These are phyloP conservation scores for Pseudozyma thailandica DNA, from an alignment of 1,284 basidiomycete genomes.

Conservation along the genomic window DNA sequence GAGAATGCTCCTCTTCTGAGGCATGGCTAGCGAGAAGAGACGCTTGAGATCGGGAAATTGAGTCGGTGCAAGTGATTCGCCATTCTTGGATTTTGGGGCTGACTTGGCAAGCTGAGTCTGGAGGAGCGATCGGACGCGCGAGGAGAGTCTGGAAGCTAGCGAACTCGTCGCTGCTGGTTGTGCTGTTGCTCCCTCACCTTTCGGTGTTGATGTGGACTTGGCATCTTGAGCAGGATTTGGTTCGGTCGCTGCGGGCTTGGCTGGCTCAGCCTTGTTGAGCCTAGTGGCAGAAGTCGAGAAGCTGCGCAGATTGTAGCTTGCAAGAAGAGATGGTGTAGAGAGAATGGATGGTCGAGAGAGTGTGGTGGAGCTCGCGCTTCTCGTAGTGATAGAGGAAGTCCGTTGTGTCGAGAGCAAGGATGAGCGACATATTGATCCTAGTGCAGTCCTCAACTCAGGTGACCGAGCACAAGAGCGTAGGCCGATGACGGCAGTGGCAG, in stretches of 20 bases:
- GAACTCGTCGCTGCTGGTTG: constrained; percentile 7
- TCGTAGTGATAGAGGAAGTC: background rate
- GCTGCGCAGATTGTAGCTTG: background rate
- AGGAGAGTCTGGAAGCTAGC: constrained; percentile 20
- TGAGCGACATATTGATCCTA: constrained; percentile 18
- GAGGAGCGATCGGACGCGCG: constrained; percentile 19
- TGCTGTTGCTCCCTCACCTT: background rate
- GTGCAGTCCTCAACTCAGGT: constrained; percentile 9
- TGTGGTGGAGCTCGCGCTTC: background rate
- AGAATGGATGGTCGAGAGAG: background rate
- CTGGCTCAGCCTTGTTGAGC: constrained; percentile 13
- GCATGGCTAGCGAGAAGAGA: constrained; percentile 61
- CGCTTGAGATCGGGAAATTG: constrained; percentile 61
- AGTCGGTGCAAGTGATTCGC: constrained; percentile 37
- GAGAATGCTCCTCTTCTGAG: constrained; percentile 59
- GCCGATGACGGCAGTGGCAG: constrained; percentile 33
- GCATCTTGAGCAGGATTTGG: background rate
- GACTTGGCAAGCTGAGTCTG: constrained; percentile 45
- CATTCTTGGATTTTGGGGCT: constrained; percentile 40
- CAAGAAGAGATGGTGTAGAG: background rate
- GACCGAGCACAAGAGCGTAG: constrained; percentile 26
- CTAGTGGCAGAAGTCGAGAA: constrained; percentile 8
- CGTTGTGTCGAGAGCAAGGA: constrained; percentile 3
- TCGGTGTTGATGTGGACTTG: background rate
- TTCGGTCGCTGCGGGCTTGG: constrained; percentile 7